Conservation (phyloP, 106 monocot genomes). For the Acorus gramineus region DNA sequence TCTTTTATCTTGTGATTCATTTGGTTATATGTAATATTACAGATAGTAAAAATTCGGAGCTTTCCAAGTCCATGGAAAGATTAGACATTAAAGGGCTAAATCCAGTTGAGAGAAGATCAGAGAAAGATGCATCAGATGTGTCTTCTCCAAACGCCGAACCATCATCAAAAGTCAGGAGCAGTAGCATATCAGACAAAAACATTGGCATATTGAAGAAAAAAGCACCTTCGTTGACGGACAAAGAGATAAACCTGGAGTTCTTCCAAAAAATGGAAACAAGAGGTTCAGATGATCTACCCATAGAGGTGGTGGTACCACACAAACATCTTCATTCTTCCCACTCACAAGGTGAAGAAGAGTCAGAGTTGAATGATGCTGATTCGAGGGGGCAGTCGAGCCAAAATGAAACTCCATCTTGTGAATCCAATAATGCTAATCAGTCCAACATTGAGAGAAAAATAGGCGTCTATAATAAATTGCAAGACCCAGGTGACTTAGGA, state of each 20-base stretch:
- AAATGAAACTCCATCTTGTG: conserved; percentile 10
- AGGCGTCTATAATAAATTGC: conserved; percentile 15
- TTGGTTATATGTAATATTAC: conserved; percentile 5
- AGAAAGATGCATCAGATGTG: conserved; percentile 35
- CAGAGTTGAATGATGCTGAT: conserved; percentile 23
- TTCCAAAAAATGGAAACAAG: conserved; percentile 91
- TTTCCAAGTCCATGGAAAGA: conserved; percentile 38
- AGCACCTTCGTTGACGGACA: conserved; percentile 69
- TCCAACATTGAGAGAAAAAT: conserved; percentile 22
- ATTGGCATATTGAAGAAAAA: conserved; percentile 62
- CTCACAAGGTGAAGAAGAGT: conserved; percentile 29
- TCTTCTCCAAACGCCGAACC: conserved; percentile 41
- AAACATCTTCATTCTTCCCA: conserved; percentile 34
- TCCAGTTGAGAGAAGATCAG: conserved; percentile 27
- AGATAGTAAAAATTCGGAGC: conserved; percentile 33
- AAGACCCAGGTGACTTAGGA: conserved; percentile 27
- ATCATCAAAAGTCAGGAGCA: conserved; percentile 29
- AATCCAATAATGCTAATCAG: conserved; percentile 18
- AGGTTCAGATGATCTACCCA: conserved; percentile 54
- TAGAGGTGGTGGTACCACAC: conserved; percentile 82
- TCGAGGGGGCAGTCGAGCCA: conserved; percentile 5
- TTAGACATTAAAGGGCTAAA: conserved; percentile 28
- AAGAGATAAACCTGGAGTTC: conserved; percentile 85
- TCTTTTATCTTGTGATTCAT: not conserved
- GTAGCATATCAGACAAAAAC: conserved; percentile 52